Conservation (phyloP, 2,329 filamentous ascomycete genomes). For the Pestalotiopsis sp. region DNA sequence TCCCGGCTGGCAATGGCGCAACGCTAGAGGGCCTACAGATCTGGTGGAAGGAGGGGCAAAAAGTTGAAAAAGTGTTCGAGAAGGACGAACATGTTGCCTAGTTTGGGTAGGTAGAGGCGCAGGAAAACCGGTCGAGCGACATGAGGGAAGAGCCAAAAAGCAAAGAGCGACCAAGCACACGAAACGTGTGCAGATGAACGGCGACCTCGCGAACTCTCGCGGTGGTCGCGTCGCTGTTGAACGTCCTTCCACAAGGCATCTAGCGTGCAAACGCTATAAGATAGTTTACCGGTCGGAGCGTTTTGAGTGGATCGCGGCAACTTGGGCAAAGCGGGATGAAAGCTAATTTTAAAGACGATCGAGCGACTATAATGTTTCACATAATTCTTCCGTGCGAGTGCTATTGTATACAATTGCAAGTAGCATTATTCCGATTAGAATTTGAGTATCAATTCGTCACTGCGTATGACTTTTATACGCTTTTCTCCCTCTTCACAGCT, state of each 20-base stretch:
- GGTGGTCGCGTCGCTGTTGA: background rate
- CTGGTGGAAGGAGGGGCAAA: background rate
- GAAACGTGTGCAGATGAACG: background rate
- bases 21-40: background rate
- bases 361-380: background rate
- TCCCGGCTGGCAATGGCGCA: background rate
- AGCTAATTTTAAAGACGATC: background rate
- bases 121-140: background rate
- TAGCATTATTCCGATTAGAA: no score
- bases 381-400: background rate
- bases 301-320: background rate
- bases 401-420: background rate
- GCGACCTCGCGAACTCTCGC: background rate
- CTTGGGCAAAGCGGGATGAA: background rate
- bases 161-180: background rate
- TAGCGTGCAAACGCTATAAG: background rate
- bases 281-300: background rate
- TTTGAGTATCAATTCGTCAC: no score
- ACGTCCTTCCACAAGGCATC: constrained; percentile 2
- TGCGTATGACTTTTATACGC: no score
- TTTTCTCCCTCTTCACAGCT: no score
- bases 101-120: background rate
- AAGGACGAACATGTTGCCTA: background rate
- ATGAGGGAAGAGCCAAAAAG: background rate
- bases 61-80: background rate